These are phyloP conservation scores for Calcarisporium arbuscula DNA, from an alignment of 2,329 filamentous ascomycete species.

Conservation along the genomic window DNA sequence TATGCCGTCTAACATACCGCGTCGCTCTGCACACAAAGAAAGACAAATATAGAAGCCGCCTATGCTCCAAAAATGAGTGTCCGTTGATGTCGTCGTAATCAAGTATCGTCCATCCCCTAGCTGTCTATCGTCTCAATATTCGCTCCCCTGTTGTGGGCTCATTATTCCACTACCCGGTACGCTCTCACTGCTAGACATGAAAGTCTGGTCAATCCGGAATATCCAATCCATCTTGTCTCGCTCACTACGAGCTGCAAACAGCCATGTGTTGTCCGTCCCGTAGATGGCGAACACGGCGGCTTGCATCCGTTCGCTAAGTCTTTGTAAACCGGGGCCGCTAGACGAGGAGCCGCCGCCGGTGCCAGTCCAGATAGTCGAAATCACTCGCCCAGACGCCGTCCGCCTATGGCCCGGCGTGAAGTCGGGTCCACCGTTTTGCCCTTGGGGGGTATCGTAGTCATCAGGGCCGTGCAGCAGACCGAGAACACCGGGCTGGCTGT, in stretches of 20 bases:
- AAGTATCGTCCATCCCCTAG: too few species aligned
- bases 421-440: constrained; percentile 25
- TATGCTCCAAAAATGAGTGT: too few species aligned
- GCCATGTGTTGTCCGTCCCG: constrained; percentile 87
- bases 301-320: constrained; percentile 52
- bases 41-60: neutral
- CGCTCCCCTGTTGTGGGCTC: constrained; percentile 26
- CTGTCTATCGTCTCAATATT: constrained; percentile 18
- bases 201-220: constrained; percentile 82
- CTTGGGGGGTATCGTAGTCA: constrained; percentile 27
- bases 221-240: constrained; percentile 97
- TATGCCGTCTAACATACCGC: too few species aligned
- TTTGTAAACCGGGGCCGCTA: constrained; percentile 33
- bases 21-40: too few species aligned
- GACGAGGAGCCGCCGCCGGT: constrained; percentile 24
- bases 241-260: constrained; percentile 86
- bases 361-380: constrained; percentile 51
- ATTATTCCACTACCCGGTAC: constrained; percentile 28
- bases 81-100: too few species aligned
- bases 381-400: constrained; percentile 44
- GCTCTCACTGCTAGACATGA: constrained; percentile 42
- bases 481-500: constrained; percentile 83
- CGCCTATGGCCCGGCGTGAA: constrained; percentile 42
- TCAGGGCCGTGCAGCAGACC: constrained; percentile 58
- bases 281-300: constrained; percentile 90